phyloP scores from a whole-genome alignment of 1,284 basidiomycete species.

The Rhodofomes roseus region DNA sequence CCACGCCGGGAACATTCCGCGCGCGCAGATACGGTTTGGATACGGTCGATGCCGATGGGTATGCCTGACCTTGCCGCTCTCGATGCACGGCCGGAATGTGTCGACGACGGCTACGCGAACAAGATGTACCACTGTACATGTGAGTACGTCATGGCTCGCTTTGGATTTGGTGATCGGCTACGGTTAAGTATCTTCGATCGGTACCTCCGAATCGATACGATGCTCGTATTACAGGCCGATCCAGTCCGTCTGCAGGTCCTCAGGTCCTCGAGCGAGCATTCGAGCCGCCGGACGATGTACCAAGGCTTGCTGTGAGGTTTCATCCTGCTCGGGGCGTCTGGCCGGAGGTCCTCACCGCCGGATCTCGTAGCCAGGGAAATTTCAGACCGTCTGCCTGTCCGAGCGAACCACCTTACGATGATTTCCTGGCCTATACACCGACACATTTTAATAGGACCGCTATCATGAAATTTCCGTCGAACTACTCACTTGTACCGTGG shows the following conservation, averaged over 20 bases:
- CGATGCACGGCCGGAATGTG: not conserved
- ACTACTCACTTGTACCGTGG: conserved; percentile 22
- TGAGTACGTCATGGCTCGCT: not conserved
- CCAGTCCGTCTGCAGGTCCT: conserved; percentile 31
- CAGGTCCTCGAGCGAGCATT: conserved; percentile 33
- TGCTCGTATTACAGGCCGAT: conserved; percentile 36
- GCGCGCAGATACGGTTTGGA: conserved; percentile 13
- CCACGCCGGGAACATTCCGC: conserved; percentile 39
- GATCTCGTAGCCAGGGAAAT: conserved; percentile 48
- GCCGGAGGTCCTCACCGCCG: conserved; percentile 14
- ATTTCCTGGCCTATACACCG: not conserved
- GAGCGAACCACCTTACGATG: conserved; percentile 27
- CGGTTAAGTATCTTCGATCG: conserved; percentile 27
- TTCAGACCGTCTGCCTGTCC: conserved; percentile 16
- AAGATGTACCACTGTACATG: not conserved
- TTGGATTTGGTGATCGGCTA: not conserved
- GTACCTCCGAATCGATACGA: conserved; percentile 22
- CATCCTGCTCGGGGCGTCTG: not conserved
- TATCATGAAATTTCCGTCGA: not conserved
- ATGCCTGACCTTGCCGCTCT: conserved; percentile 35
- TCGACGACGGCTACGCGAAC: not conserved
- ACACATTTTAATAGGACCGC: not conserved
- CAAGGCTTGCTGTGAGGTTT: conserved; percentile 3
- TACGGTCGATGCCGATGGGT: conserved; percentile 21
- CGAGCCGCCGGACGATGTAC: conserved; percentile 24